Base-by-base conservation (phyloP, 257 asterid species). In the Verbascum thapsus region DNA sequence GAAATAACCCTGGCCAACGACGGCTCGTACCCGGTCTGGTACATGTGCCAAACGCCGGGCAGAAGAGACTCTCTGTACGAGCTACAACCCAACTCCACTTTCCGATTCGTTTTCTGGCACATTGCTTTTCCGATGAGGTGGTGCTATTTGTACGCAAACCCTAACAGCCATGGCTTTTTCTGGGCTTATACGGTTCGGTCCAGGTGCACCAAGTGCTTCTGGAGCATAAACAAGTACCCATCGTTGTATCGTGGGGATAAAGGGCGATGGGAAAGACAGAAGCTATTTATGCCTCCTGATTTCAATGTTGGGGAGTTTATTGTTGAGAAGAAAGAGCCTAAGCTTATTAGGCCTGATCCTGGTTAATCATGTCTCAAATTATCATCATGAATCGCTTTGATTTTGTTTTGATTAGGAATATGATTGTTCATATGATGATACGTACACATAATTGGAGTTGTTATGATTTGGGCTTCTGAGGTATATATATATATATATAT, bases 71-170 rank as follows among this genome's bases (percentile, higher is more conserved):
- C 83, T 37, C 67, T 79, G 30, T 41, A 66, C 39, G 44, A 66
- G 67, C 78, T 82, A 20, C 10, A 15, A 7, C 47, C 81, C 0
- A 77, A 74, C 64, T 2, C 52, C 39, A 82, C 81, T 7, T 77
- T 74, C 53, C 63, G 76, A 0, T 79, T 76, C 76, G 10, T 3
- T 0, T 76, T 82, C 66, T 4, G 1, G 0, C 90, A 83, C 12
- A 26, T 73, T n/a, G 90, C 85, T 0, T 83, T 78, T 13, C 90
- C 90, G 1, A 78, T 83, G 90, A 74, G 90, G 22, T 83, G 87
- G 90, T 83, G 90, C 73, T 83, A 67, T 82, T 12, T 83, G 41
- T 80, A 68, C 78, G 63, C 80, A 38, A 68, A 61, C 63, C 63
- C 22, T 0, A 16, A 6, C 1, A 71, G 52, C 61, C 68, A 83